Evolutionary conservation across 148 eudicot genomes (phyloP).

Genomic region (Gaultheria prostrata): DNA sequence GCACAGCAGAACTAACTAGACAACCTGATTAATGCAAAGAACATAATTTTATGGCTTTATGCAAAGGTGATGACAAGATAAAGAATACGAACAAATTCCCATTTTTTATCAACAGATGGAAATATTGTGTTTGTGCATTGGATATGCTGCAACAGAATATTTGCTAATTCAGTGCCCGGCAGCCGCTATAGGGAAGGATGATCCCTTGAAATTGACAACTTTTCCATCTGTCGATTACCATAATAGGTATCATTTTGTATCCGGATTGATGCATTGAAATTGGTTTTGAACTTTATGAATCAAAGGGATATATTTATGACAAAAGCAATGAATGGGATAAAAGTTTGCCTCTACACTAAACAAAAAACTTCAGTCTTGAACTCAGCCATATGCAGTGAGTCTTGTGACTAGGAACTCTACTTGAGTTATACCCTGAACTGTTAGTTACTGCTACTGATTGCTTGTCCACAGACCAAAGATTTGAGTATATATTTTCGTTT

Average conservation of each 20-base stretch:
- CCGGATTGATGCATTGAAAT: background rate
- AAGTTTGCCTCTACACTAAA: background rate
- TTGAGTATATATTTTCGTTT: background rate
- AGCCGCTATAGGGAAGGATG: background rate
- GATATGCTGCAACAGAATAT: background rate
- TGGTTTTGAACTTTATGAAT: too few relatives aligned
- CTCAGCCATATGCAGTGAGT: background rate
- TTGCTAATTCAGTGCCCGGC: background rate
- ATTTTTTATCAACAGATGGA: too few relatives aligned
- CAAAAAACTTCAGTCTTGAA: background rate
- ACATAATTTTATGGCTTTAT: background rate
- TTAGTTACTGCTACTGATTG: background rate
- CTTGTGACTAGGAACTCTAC: constrained; percentile 2
- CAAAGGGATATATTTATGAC: background rate
- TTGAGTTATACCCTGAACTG: background rate
- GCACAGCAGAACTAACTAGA: too few relatives aligned
- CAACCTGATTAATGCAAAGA: too few relatives aligned
- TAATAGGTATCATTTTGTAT: background rate
- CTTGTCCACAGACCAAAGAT: background rate
- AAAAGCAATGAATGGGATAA: background rate
- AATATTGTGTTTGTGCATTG: background rate
- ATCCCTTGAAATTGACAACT: background rate
- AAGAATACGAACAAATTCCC: background rate
- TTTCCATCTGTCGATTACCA: background rate
- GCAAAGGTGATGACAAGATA: background rate